phyloP scores from a whole-genome alignment of 305 asterid genomes.

The Plantago rigida region DNA sequence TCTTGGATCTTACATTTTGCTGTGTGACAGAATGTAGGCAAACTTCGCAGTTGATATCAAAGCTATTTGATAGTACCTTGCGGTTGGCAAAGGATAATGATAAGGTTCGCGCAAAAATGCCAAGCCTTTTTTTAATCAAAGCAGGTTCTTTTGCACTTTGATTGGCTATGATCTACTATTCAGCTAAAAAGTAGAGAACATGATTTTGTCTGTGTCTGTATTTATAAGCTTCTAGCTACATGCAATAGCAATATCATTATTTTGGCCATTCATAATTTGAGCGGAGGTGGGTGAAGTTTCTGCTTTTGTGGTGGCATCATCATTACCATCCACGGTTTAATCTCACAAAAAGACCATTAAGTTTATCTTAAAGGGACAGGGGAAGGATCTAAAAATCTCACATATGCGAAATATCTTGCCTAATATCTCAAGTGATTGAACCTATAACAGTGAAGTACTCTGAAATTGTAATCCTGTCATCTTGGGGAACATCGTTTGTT shows the following conservation, averaged over 20 bases:
- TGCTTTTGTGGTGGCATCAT: not conserved
- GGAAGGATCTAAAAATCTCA: not conserved
- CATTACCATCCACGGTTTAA: not conserved
- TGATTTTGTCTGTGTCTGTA: not conserved
- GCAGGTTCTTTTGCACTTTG: slow-evolving; percentile 10
- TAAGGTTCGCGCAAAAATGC: slow-evolving; percentile 47
- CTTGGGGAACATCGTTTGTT: not conserved
- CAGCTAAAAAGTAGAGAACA: slow-evolving; percentile 7
- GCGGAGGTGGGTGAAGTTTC: not conserved
- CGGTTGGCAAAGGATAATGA: slow-evolving; percentile 73
- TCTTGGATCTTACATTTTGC: slow-evolving; percentile 27
- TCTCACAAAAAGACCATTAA: not conserved
- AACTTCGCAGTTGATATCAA: slow-evolving; percentile 39
- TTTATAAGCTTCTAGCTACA: slow-evolving; percentile 14
- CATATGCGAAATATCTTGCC: slow-evolving; percentile 6
- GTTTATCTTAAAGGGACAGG: not conserved
- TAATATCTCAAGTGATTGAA: not conserved
- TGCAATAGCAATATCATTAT: not conserved
- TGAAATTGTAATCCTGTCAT: not conserved
- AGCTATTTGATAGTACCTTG: slow-evolving; percentile 61
- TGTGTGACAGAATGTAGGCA: slow-evolving; percentile 42
- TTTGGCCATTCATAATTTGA: not conserved
- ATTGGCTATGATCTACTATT: slow-evolving; percentile 6
- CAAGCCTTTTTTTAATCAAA: not conserved
- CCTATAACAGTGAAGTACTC: not conserved